phyloP scores from a whole-genome alignment of 352 stramenopile genomes.

The Pythium dissotocum region DNA sequence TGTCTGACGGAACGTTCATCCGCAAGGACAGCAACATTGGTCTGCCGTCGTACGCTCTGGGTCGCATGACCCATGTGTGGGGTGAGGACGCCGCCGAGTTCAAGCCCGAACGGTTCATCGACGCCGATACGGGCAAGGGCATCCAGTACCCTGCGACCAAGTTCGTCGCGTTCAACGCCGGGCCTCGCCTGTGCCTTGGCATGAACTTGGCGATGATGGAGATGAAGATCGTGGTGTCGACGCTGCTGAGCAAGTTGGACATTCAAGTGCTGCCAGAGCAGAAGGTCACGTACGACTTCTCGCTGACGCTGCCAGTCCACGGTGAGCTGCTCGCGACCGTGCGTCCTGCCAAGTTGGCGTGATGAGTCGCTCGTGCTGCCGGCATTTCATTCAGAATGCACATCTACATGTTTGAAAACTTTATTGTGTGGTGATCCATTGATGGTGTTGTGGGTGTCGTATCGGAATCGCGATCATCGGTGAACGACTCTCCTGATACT shows the following conservation, averaged over 20 bases:
- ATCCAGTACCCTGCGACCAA: conserved; percentile 11
- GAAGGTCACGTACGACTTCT: conserved; percentile 28
- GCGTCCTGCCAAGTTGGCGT: not conserved
- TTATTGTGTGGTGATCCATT: not conserved
- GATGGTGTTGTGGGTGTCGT: not conserved
- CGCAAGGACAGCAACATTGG: conserved; percentile 24
- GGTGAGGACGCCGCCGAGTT: conserved; percentile 34
- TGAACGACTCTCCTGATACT: not conserved
- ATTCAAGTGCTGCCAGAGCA: conserved; percentile 24
- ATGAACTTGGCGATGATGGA: conserved; percentile 50
- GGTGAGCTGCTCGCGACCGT: conserved; percentile 13
- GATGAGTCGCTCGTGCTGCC: not conserved
- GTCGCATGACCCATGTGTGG: conserved; percentile 33
- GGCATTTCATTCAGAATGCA: too few species aligned
- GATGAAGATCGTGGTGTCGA: conserved; percentile 46
- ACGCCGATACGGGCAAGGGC: conserved; percentile 17
- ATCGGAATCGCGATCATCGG: not conserved
- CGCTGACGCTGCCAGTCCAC: conserved; percentile 27
- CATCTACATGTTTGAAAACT: not conserved
- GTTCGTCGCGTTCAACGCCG: conserved; percentile 39
- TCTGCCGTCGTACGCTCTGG: conserved; percentile 36
- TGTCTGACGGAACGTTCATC: conserved; percentile 46
- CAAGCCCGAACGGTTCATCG: conserved; percentile 40
- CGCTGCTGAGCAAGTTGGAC: conserved; percentile 41
- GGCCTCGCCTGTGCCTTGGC: conserved; percentile 47